Evolutionary conservation across 2,329 filamentous ascomycete species (phyloP), one percentile per base, ranked within the genome.

Genomic region (Scytalidium lignicola): DNA sequence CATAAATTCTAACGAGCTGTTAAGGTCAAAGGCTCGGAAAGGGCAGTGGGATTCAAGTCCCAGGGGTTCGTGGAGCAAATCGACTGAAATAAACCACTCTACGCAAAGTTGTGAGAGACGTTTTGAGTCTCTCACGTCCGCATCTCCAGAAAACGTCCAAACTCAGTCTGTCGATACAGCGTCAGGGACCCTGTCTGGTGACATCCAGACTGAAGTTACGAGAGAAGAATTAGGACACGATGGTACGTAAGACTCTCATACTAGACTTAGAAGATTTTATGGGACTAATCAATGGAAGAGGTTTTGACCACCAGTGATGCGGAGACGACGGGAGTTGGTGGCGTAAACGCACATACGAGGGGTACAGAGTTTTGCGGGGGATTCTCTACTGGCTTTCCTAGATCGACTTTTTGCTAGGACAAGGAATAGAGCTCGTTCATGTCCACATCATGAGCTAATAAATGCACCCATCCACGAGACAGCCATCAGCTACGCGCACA

Each of bases 321-420:
- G 15, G 41, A 17, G 23, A 43, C 43, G 32, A 28, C 26, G 23
- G 46, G 26, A 32, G 32, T 63, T n/a, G 60, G 57, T 26, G 60
- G 58, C 9, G 50, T 61, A n/a, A 61, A 63, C 32, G 41, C 59
- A 3, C 58, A 60, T 19, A 62, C 60, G 9, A 62, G 58, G 41
- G 58, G 60, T 21, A 62, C 57, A 2, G 59, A 63, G 43, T 62
- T 63, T 41, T 63, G 62, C 41, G 60, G 60, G 12, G 58, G 54
- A 22, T 61, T 59, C 10, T 60, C 60, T 6, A 63, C n/a, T 63
- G 10, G 60, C 60, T 2, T 62, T 62, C 29, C 51, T 62, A 1
- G 51, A 43, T 23, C 20, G 41, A 13, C 41, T 43, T 43, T 43
- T 43, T 23, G 20, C 41, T 23, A 21, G 41, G 41, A 23, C 41